Conservation (phyloP, 1,139 yeast species). For the Saccharomyces hybrid region DNA sequence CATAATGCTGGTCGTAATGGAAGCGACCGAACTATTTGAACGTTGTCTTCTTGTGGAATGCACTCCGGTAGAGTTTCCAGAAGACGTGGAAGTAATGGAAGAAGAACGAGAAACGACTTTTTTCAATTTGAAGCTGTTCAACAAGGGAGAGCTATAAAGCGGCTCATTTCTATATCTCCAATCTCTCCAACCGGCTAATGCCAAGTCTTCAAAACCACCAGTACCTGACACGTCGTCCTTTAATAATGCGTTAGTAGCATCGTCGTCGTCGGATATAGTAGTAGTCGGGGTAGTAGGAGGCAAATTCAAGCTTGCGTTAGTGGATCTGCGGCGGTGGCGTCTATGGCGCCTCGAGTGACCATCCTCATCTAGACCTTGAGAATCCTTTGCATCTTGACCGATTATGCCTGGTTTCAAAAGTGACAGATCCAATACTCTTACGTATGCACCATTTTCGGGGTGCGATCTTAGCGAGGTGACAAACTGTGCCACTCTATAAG, state of each 20-base stretch:
- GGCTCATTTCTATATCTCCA: constrained; percentile 75
- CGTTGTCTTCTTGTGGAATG: constrained; percentile 3
- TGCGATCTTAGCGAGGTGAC: constrained; percentile 54
- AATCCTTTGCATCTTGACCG: constrained; percentile 25
- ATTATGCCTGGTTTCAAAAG: constrained; percentile 40
- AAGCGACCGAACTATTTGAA: constrained; percentile 17
- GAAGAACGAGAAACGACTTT: constrained; percentile 19
- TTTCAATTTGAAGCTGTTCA: constrained; percentile 30
- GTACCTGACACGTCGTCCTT: neutral
- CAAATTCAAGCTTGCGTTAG: neutral
- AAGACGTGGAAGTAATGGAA: constrained; percentile 17
- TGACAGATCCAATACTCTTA: constrained; percentile 53
- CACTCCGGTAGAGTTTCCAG: constrained; percentile 8
- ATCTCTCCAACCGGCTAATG: constrained; percentile 78
- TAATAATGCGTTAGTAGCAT: constrained; percentile 14
- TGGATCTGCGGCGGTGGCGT: neutral
- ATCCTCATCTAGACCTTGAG: constrained; percentile 20
- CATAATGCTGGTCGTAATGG: constrained; percentile 19
- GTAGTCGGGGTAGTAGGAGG: neutral
- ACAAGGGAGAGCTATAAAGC: constrained; percentile 40
- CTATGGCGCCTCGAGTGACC: neutral
- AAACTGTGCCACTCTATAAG: constrained; percentile 72
- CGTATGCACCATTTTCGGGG: constrained; percentile 48
- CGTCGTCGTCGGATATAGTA: constrained; percentile 6
- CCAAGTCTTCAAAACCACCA: constrained; percentile 16